phyloP scores from a whole-genome alignment of 352 stramenopile species.

The Globisporangium spiculum region DNA sequence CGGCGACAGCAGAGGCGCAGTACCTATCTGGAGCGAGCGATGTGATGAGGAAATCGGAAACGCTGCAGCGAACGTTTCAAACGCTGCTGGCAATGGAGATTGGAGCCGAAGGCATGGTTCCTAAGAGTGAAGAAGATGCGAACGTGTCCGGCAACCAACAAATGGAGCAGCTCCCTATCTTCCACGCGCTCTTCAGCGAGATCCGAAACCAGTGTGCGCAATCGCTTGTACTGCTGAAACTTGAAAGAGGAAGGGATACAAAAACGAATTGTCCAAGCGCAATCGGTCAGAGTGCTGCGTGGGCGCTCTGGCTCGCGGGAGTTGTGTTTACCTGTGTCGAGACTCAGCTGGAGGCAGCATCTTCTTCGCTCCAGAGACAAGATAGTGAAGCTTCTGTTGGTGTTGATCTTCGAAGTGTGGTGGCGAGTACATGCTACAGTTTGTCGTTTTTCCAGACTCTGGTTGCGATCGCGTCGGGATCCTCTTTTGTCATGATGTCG shows the following conservation, averaged over 20 bases:
- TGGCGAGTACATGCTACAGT: slow-evolving; percentile 19
- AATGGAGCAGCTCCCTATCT: slow-evolving; percentile 17
- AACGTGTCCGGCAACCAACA: too few relatives aligned
- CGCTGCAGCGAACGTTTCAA: slow-evolving; percentile 2
- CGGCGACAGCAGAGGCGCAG: not conserved
- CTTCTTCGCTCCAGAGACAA: not conserved
- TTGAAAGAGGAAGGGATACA: not conserved
- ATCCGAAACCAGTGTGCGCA: slow-evolving; percentile 15
- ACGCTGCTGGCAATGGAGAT: slow-evolving; percentile 4
- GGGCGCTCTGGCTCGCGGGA: slow-evolving; percentile 31
- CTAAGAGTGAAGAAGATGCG: not conserved
- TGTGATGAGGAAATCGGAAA: not conserved
- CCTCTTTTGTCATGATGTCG: slow-evolving; percentile 1
- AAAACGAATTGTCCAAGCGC: not conserved
- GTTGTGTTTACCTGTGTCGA: slow-evolving; percentile 22
- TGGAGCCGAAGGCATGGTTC: not conserved
- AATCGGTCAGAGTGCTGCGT: slow-evolving; percentile 15
- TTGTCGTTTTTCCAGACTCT: slow-evolving; percentile 30
- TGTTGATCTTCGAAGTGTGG: not conserved
- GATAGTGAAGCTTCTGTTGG: not conserved
- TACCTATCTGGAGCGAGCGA: not conserved
- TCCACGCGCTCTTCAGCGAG: slow-evolving; percentile 26
- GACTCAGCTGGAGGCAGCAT: too few relatives aligned
- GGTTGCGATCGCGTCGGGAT: slow-evolving; percentile 18
- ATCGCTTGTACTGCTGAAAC: not conserved